Evolutionary conservation across 2,329 filamentous ascomycete genomes (phyloP), one percentile per base, ranked within the genome.

Genomic region (Exophiala sideris): DNA sequence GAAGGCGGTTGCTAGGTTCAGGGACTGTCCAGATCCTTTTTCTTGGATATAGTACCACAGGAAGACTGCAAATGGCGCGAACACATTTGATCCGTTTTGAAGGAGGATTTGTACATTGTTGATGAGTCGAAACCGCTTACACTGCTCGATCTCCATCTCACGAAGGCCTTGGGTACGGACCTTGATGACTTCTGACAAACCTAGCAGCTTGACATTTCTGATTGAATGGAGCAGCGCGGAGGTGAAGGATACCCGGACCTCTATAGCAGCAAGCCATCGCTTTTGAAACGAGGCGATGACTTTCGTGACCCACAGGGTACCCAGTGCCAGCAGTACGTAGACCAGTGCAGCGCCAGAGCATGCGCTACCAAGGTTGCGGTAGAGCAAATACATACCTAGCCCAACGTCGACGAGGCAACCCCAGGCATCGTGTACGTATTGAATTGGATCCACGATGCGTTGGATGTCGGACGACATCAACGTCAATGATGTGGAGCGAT

Each of bases 181-280:
- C 52, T 70, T 67, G 9, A 77, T 58, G 3, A 70, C 70, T 10
- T 72, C 65, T 33, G 71, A 73, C 7, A 81, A 61, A 0, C 78
- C 79, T 0, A 75, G 69, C 50, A 80, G 73, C 58, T 79, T 81
- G 51, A 80, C 70, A 14, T 73, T 74, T 58, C 79, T 80, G 67
- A 81, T 79, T 14, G 72, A 74, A 3, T 70, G 71, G 0, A 81
- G 67, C 59, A 78, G 74, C 3, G 71, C 70, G 5, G 75, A 69
- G 0, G 78, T 81, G 12, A 73, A 71, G 5, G 72, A 74, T 16
- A 81, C 74, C 2, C 78, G 73, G 21, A 67, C 67, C 60, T 81
- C 71, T 12, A 79, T 77, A 8, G 76, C 76, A 42, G 75, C 68
- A 33, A 80, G 70, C 79, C 79, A 81, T 12, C 66, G 61, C 5